phyloP scores from a whole-genome alignment of 331 rosid genomes.

The Prunus yedoensis region DNA sequence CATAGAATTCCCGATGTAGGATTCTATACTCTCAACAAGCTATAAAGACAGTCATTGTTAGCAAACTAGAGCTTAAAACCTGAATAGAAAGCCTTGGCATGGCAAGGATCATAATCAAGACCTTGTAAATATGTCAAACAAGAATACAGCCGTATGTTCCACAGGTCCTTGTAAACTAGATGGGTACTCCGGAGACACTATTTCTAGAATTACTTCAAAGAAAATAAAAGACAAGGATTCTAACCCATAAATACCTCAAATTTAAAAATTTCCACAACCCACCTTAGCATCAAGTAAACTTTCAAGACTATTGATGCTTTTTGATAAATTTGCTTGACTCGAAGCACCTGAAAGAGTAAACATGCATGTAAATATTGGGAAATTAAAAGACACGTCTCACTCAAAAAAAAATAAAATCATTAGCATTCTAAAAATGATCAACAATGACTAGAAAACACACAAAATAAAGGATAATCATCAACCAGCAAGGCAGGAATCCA shows the following conservation, averaged over 20 bases:
- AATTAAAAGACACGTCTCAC: constrained; percentile 4
- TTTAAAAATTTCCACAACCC: constrained; percentile 28
- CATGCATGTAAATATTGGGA: constrained; percentile 12
- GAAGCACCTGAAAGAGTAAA: constrained; percentile 66
- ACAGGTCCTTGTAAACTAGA: background rate
- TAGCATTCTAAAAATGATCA: constrained; percentile 13
- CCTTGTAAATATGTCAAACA: background rate
- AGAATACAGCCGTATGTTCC: background rate
- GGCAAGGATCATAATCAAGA: background rate
- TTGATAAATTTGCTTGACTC: constrained; percentile 54
- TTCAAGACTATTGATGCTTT: constrained; percentile 93
- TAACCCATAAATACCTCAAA: constrained; percentile 14
- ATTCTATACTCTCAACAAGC: background rate
- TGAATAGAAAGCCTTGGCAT: background rate
- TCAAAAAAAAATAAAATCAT: background rate
- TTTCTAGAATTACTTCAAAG: too few species aligned
- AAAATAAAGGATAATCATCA: constrained; percentile 1
- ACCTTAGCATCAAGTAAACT: constrained; percentile 83
- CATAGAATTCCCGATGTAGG: too few species aligned
- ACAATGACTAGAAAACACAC: constrained; percentile 19
- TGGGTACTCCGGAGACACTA: background rate
- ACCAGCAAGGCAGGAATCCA: constrained; percentile 14
- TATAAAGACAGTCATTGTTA: background rate
- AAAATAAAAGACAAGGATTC: constrained; percentile 4
- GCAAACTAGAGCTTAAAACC: background rate